These are phyloP conservation scores for Calonectria multiphialidica DNA, from an alignment of 2,329 filamentous ascomycete genomes.

Conservation along the genomic window DNA sequence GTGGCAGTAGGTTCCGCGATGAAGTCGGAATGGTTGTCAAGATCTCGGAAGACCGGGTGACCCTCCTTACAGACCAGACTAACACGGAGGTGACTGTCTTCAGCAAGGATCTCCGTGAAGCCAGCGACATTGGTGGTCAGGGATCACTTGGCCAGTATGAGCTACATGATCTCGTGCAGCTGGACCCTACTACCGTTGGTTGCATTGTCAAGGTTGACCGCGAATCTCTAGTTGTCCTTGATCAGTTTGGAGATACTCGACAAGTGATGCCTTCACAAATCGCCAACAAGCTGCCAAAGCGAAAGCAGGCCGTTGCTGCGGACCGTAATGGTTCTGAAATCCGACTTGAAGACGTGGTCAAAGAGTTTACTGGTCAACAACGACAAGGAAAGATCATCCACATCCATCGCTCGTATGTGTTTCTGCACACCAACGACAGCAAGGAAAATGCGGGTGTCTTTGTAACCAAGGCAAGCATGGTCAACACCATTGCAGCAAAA, in stretches of 20 bases:
- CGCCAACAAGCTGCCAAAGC: slow-evolving; percentile 85
- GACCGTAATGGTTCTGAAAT: slow-evolving; percentile 96
- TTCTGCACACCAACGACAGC: slow-evolving; percentile 85
- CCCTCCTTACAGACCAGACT: slow-evolving; percentile 90
- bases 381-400: slow-evolving; percentile 92
- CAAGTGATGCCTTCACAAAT: slow-evolving; percentile 92
- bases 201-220: slow-evolving; percentile 96
- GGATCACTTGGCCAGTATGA: slow-evolving; percentile 89
- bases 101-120: slow-evolving; percentile 94
- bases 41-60: slow-evolving; percentile 92
- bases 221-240: slow-evolving; percentile 89
- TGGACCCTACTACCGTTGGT: slow-evolving; percentile 92
- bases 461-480: slow-evolving; percentile 86
- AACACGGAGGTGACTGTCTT: slow-evolving; percentile 97
- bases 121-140: slow-evolving; percentile 90
- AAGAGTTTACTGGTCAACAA: slow-evolving; percentile 87
- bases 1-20: slow-evolving; percentile 92
- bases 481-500: slow-evolving; percentile 94
- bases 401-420: slow-evolving; percentile 93
- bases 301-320: slow-evolving; percentile 88
- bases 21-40: slow-evolving; percentile 98
- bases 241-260: slow-evolving; percentile 88
- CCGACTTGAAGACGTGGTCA: slow-evolving; percentile 89
- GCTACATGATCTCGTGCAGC: slow-evolving; percentile 92
- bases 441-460: slow-evolving; percentile 92